Conservation (phyloP, 75 land plant species). For the Selaginella tamariscina region DNA sequence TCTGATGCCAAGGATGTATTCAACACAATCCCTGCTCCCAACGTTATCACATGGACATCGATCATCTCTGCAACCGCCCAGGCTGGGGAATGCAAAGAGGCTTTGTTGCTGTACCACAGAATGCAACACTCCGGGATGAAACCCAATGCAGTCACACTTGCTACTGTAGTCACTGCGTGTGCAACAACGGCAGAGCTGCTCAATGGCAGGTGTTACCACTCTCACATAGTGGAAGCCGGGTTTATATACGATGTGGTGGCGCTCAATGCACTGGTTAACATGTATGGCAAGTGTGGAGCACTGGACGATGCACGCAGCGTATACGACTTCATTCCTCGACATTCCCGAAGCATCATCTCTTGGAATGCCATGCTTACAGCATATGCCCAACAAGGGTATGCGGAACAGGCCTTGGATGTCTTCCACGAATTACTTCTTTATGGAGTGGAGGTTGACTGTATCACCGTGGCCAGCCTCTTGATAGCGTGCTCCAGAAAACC, state of each 20-base stretch:
- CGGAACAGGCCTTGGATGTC: neutral
- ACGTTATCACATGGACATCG: slow-evolving; percentile 23
- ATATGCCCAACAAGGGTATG: neutral
- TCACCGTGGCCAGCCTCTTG: neutral
- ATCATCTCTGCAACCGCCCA: slow-evolving; percentile 18
- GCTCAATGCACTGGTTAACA: neutral
- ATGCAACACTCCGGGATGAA: slow-evolving; percentile 8
- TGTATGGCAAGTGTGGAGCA: neutral
- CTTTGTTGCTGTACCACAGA: slow-evolving; percentile 11
- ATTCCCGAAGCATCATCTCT: neutral
- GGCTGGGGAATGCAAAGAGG: slow-evolving; percentile 15
- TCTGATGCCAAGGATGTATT: slow-evolving; percentile 16
- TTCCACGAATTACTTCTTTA: neutral
- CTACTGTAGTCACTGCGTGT: slow-evolving; percentile 19
- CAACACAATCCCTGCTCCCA: neutral
- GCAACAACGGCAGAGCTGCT: neutral
- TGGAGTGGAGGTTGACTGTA: neutral
- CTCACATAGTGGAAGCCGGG: neutral
- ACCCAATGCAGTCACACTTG: slow-evolving; percentile 18
- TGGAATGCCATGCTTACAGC: neutral
- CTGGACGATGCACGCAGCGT: neutral
- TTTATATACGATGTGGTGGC: neutral
- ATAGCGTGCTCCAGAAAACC: neutral
- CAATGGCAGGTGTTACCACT: neutral
- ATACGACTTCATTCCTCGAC: neutral